Evolutionary conservation across 2,329 filamentous ascomycete genomes (phyloP).

Genomic region (Aspergillus chevalieri): DNA sequence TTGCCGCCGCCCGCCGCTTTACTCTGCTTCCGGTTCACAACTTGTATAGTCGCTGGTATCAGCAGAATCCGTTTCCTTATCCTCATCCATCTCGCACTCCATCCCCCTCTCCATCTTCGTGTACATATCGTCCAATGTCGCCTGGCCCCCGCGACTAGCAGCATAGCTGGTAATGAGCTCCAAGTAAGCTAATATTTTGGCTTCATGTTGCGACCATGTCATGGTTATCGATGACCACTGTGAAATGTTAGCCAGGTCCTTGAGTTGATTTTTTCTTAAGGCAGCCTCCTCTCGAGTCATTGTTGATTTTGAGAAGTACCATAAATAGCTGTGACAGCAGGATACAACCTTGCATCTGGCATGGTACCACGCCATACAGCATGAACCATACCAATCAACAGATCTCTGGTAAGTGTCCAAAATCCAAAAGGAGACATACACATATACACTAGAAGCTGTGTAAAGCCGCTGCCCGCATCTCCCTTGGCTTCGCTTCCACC

Average conservation of each 20-base stretch:
- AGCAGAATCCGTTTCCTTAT: background rate
- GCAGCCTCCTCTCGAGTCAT: background rate
- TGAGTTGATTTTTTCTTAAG: background rate
- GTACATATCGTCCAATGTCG: no score
- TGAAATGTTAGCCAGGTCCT: background rate
- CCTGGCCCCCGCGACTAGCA: background rate
- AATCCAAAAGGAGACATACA: no score
- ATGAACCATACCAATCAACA: background rate
- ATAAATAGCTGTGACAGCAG: background rate
- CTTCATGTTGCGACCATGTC: background rate
- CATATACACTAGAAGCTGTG: no score
- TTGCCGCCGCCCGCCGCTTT: no score
- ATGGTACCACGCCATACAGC: background rate
- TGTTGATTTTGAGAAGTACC: background rate
- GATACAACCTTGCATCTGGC: background rate
- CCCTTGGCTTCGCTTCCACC: no score
- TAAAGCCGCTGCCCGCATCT: no score
- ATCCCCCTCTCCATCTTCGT: no score
- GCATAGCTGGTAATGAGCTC: background rate
- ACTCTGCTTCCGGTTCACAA: background rate
- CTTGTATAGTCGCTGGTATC: background rate
- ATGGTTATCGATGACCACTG: background rate
- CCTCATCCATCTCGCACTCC: background rate
- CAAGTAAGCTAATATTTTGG: background rate
- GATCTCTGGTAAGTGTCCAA: no score